Conservation (phyloP, 805 yeast species). For the Teunomyces atbi region DNA sequence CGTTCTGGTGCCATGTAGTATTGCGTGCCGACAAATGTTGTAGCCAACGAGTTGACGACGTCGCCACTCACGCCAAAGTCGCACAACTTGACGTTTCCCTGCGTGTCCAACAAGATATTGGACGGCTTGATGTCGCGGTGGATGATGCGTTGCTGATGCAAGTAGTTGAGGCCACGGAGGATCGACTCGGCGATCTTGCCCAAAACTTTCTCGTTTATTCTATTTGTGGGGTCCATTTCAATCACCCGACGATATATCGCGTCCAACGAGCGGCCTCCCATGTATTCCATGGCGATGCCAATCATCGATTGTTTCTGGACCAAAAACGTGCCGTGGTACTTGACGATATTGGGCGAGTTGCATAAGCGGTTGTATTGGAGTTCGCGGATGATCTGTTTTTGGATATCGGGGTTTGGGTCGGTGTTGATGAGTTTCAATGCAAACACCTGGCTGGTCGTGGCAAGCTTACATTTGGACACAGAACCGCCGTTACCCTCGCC, state of each 20-base stretch:
- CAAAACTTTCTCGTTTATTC: constrained; percentile 89
- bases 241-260: constrained; percentile 82
- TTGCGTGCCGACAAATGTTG: constrained; percentile 96
- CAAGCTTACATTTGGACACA: constrained; percentile 73
- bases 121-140: constrained; percentile 97
- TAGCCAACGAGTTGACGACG: constrained; percentile 90
- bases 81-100: constrained; percentile 87
- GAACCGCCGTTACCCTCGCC: constrained; percentile 97
- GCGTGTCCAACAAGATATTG: constrained; percentile 71
- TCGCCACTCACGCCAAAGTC: constrained; percentile 98
- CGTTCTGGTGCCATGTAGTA: constrained; percentile 99
- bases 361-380: constrained; percentile 84
- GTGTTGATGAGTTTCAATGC: constrained; percentile 77
- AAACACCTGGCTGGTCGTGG: constrained; percentile 51
- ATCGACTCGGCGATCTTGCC: constrained; percentile 90
- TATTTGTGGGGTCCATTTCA: constrained; percentile 61
- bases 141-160: constrained; percentile 83
- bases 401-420: constrained; percentile 81
- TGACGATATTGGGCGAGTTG: constrained; percentile 79
- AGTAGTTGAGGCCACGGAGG: constrained; percentile 77
- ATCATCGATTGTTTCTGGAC: constrained; percentile 76
- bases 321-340: constrained; percentile 89
- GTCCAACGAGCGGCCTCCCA: constrained; percentile 91
- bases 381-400: constrained; percentile 87
- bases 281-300: constrained; percentile 94